Conservation (phyloP, 208 protist genomes). For the Trypanosoma theileri region DNA sequence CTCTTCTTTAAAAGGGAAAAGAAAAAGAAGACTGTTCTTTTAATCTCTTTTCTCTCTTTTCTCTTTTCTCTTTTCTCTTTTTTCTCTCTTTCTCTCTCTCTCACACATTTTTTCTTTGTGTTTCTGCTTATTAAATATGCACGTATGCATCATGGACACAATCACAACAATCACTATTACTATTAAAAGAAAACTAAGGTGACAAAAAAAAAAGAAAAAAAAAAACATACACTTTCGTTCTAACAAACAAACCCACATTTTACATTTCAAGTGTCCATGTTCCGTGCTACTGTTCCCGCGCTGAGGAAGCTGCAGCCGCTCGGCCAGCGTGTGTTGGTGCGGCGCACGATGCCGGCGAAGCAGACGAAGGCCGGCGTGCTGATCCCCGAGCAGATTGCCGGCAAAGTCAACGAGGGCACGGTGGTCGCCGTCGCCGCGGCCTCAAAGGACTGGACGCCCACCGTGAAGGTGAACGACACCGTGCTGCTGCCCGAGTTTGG, state of each 20-base stretch:
- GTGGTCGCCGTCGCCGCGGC: slow-evolving; percentile 87
- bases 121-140: no score
- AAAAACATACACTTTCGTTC: not conserved
- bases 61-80: no score
- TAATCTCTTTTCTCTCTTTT: not conserved
- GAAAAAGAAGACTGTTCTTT: not conserved
- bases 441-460: slow-evolving; percentile 90
- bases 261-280: slow-evolving; percentile 38
- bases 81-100: no score
- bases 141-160: not conserved
- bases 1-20: not conserved
- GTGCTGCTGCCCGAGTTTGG: slow-evolving; percentile 92
- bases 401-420: slow-evolving; percentile 92
- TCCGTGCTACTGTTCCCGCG: slow-evolving; percentile 67
- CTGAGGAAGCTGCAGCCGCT: slow-evolving; percentile 91
- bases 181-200: not conserved
- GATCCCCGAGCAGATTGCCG: slow-evolving; percentile 91
- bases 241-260: not conserved
- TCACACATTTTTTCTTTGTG: no score
- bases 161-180: not conserved
- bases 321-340: slow-evolving; percentile 89
- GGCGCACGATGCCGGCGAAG: slow-evolving; percentile 84
- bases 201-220: not conserved
- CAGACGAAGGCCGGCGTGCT: slow-evolving; percentile 93
- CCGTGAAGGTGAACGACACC: slow-evolving; percentile 87